phyloP scores from a whole-genome alignment of 352 stramenopile species.

The Blastocystis sp. region DNA sequence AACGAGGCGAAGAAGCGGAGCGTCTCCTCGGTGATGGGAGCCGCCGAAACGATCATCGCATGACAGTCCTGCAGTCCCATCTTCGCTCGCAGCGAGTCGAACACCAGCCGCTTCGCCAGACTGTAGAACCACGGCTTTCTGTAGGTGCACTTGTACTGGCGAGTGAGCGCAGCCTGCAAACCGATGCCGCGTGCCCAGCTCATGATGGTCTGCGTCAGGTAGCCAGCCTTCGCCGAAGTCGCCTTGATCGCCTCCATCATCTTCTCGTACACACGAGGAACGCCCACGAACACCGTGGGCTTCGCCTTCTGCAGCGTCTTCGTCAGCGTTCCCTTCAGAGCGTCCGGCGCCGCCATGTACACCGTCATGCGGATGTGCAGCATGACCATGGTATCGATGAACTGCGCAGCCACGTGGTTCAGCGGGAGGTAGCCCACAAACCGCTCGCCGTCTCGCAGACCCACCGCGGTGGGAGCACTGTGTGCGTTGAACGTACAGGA shows the following conservation, averaged over 20 bases:
- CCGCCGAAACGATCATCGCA: slow-evolving; percentile 63
- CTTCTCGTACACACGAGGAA: slow-evolving; percentile 72
- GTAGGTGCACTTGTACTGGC: slow-evolving; percentile 73
- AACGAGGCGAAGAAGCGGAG: slow-evolving; percentile 84
- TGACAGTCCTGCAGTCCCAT: slow-evolving; percentile 42
- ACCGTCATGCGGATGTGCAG: slow-evolving; percentile 62
- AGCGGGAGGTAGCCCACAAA: slow-evolving; percentile 63
- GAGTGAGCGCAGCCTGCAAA: slow-evolving; percentile 61
- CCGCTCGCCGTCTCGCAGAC: slow-evolving; percentile 59
- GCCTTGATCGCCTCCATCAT: slow-evolving; percentile 64
- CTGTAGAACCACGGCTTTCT: slow-evolving; percentile 75
- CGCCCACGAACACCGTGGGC: slow-evolving; percentile 72
- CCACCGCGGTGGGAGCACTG: background rate
- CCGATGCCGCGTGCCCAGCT: slow-evolving; percentile 73
- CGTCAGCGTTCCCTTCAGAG: slow-evolving; percentile 68
- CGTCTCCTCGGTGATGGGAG: slow-evolving; percentile 80
- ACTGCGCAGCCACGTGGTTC: slow-evolving; percentile 65
- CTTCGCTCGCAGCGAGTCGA: slow-evolving; percentile 60
- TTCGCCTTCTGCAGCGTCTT: slow-evolving; percentile 67
- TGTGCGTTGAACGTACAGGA: slow-evolving; percentile 57
- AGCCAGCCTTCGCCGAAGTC: slow-evolving; percentile 73
- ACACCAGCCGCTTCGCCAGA: slow-evolving; percentile 73
- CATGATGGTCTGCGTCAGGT: slow-evolving; percentile 79
- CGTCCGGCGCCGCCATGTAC: slow-evolving; percentile 71
- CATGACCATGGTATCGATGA: slow-evolving; percentile 62